Evolutionary conservation across 2,329 filamentous ascomycete species (phyloP).

Genomic region (Calonectria henricotiae): DNA sequence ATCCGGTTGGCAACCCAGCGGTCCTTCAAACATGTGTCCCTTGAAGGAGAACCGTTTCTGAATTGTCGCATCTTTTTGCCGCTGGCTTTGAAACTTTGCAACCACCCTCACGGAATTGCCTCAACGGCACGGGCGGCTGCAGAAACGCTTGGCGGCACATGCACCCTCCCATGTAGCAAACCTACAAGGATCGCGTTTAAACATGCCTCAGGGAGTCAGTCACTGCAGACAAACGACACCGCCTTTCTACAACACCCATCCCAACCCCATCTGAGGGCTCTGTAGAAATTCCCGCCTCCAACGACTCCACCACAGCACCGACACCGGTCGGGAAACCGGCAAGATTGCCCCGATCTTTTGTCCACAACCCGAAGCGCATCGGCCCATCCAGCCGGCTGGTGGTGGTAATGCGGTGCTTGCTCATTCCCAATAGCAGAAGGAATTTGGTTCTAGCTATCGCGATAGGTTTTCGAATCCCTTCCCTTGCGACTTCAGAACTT

Average conservation of each 20-base stretch:
- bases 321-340: slow-evolving; percentile 32
- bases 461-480: slow-evolving; percentile 25
- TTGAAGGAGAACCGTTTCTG: slow-evolving; percentile 7
- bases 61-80: not conserved
- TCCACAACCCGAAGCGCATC: slow-evolving; percentile 8
- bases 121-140: slow-evolving; percentile 38
- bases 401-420: not conserved
- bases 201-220: slow-evolving; percentile 27
- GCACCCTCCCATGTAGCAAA: slow-evolving; percentile 25
- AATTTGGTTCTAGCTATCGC: slow-evolving; percentile 1
- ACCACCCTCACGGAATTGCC: slow-evolving; percentile 32
- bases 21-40: not conserved
- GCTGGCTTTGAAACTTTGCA: not conserved
- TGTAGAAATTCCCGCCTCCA: slow-evolving; percentile 20
- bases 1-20: slow-evolving; percentile 3
- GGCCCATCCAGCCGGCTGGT: not conserved
- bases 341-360: slow-evolving; percentile 18
- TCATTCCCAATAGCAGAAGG: not conserved
- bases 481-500: slow-evolving; percentile 12
- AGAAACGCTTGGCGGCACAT: slow-evolving; percentile 23
- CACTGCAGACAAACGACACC: slow-evolving; percentile 23
- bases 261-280: slow-evolving; percentile 14
- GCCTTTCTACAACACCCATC: slow-evolving; percentile 8
- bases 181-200: slow-evolving; percentile 32
- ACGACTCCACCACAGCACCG: slow-evolving; percentile 28